A percentile compares a stretch with the other conserved stretches of the same genome.
These are phyloP conservation scores for Polysphondylium violaceum DNA, from an alignment of 78 protist genomes.

Conservation along the genomic window DNA sequence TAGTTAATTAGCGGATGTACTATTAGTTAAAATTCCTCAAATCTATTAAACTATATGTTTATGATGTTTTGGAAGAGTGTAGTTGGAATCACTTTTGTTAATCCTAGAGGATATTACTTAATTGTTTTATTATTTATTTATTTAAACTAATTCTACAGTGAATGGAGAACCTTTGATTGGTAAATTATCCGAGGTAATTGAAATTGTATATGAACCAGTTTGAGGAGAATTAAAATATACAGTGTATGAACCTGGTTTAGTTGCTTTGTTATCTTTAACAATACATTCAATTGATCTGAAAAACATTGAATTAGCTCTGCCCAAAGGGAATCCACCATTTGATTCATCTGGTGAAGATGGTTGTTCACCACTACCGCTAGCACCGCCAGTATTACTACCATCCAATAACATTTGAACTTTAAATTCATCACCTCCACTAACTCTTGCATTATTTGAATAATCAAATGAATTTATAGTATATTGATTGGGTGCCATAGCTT, in stretches of 20 bases:
- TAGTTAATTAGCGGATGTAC: too few relatives aligned
- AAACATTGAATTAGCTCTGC: constrained; percentile 21
- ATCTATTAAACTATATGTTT: too few relatives aligned
- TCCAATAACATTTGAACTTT: constrained; percentile 59
- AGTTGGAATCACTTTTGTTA: too few relatives aligned
- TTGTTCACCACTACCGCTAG: neutral
- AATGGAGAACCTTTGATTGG: constrained; percentile 76
- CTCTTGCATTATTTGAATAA: constrained; percentile 38
- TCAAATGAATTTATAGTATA: constrained; percentile 22
- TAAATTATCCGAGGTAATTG: constrained; percentile 36
- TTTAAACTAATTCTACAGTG: constrained; percentile 42
- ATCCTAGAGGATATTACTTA: too few relatives aligned
- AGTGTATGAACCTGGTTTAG: constrained; percentile 57
- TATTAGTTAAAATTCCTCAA: too few relatives aligned
- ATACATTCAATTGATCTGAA: constrained; percentile 57
- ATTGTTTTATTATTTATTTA: neutral
- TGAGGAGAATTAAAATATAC: constrained; percentile 77
- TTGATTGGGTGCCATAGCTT: constrained; percentile 77
- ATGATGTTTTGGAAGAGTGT: too few relatives aligned
- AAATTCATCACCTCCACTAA: constrained; percentile 62
- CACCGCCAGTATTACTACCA: constrained; percentile 21
- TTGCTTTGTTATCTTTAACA: constrained; percentile 53
- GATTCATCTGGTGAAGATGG: neutral
- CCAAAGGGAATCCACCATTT: neutral
- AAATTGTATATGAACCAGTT: constrained; percentile 51